phyloP scores from a whole-genome alignment of 345 rosid species.

The Corymbia maculata region DNA sequence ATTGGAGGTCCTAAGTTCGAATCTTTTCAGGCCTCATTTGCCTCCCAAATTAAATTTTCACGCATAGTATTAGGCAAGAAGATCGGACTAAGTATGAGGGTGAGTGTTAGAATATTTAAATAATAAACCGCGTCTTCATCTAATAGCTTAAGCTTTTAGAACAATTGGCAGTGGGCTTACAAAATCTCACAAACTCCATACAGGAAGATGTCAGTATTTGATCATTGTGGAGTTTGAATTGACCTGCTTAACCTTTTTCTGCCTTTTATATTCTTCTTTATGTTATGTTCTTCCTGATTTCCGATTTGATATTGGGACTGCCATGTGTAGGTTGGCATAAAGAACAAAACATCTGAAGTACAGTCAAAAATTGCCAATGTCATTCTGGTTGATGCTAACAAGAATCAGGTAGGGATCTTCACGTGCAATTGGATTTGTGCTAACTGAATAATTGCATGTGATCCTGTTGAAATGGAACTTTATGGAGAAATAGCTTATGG shows the following conservation, averaged over 20 bases:
- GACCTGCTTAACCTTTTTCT: not conserved
- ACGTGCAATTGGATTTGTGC: not conserved
- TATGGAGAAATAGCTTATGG: not conserved
- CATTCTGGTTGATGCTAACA: conserved; percentile 52
- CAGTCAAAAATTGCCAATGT: conserved; percentile 37
- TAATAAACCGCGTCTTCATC: no score
- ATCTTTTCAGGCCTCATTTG: no score
- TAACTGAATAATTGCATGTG: not conserved
- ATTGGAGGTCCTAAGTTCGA: no score
- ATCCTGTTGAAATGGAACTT: not conserved
- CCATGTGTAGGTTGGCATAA: conserved; percentile 68
- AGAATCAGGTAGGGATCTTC: conserved; percentile 45
- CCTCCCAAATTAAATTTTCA: no score
- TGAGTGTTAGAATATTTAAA: no score
- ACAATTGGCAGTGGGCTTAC: no score
- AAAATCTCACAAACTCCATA: not conserved
- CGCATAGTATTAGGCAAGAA: no score
- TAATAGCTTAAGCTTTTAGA: no score
- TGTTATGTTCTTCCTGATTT: not conserved
- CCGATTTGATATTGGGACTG: not conserved
- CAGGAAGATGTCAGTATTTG: not conserved
- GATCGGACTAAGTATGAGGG: no score
- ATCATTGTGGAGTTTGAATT: not conserved
- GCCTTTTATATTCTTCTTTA: not conserved
- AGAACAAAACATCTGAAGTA: conserved; percentile 72